phyloP scores from a whole-genome alignment of 2,329 filamentous ascomycete genomes.

The Talaromyces amestolkiae region DNA sequence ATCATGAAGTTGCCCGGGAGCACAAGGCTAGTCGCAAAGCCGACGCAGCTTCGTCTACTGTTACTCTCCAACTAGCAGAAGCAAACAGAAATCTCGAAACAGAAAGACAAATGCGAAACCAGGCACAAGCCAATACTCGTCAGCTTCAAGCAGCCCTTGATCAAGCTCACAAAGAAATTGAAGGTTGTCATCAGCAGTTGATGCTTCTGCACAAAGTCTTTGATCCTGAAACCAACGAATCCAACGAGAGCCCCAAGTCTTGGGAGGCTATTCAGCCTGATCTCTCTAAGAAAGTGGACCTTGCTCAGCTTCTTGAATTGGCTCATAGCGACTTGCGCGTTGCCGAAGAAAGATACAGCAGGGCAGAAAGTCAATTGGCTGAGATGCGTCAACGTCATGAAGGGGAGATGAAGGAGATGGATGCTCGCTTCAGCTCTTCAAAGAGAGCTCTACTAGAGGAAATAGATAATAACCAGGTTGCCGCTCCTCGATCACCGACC shows the following conservation, averaged over 20 bases:
- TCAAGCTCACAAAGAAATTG: conserved; percentile 74
- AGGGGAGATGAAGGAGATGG: conserved; percentile 67
- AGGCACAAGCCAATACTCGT: conserved; percentile 81
- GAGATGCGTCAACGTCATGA: conserved; percentile 73
- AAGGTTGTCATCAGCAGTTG: conserved; percentile 75
- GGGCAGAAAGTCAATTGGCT: conserved; percentile 77
- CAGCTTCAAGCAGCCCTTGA: conserved; percentile 78
- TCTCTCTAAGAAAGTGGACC: conserved; percentile 65
- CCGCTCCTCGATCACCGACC: conserved; percentile 70
- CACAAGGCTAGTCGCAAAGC: conserved; percentile 86
- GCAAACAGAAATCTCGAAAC: conserved; percentile 86
- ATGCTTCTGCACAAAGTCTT: conserved; percentile 82
- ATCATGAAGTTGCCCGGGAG: conserved; percentile 85
- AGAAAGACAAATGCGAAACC: conserved; percentile 77
- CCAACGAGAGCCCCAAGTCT: conserved; percentile 61
- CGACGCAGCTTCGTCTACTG: conserved; percentile 79
- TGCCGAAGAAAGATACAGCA: conserved; percentile 73
- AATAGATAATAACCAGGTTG: conserved; percentile 78
- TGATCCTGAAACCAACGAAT: conserved; percentile 68
- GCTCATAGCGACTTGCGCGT: conserved; percentile 85
- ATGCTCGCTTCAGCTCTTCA: conserved; percentile 60
- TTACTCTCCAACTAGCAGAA: conserved; percentile 80
- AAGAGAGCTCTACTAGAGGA: conserved; percentile 79
- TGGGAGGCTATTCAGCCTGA: conserved; percentile 69
- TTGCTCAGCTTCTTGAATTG: conserved; percentile 81